A percentile compares a stretch with the other conserved stretches of the same genome.
phyloP scores from a whole-genome alignment of 345 rosid genomes.

The Camelina neglecta region DNA sequence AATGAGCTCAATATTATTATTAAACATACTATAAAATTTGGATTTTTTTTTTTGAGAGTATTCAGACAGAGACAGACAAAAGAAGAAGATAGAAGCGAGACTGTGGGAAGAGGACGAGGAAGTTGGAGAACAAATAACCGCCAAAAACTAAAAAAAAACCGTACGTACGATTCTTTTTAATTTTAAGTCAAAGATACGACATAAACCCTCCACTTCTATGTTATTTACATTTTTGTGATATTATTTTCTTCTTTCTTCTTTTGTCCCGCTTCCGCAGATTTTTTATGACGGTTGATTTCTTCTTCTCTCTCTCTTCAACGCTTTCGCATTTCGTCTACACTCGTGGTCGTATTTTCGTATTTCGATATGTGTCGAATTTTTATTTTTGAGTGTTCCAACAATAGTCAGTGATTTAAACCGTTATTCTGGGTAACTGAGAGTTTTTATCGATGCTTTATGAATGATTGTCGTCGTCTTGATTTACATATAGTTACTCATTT shows the following conservation, averaged over 20 bases:
- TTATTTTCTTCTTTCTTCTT: neutral
- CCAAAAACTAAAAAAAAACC: slow-evolving; percentile 12
- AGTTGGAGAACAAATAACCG: slow-evolving; percentile 23
- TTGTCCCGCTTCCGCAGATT: neutral
- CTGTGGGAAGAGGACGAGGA: neutral
- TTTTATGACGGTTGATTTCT: neutral
- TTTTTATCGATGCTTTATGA: too few species aligned
- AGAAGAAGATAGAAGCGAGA: neutral
- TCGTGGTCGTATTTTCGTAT: too few species aligned
- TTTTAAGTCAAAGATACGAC: neutral
- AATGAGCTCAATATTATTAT: neutral
- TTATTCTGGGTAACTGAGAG: too few species aligned
- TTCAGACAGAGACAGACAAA: neutral
- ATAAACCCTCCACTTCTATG: neutral
- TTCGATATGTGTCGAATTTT: too few species aligned
- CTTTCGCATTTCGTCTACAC: too few species aligned
- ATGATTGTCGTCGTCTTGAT: too few species aligned
- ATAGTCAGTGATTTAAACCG: too few species aligned
- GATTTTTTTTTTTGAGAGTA: neutral
- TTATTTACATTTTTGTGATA: slow-evolving; percentile 2
- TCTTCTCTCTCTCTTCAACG: too few species aligned
- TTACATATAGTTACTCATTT: too few species aligned
- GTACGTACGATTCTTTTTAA: neutral
- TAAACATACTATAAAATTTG: neutral
- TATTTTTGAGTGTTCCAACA: too few species aligned